Percentiles rank a stretch among this genome's conserved stretches.
Conservation (phyloP, 2,329 filamentous ascomycete genomes). For the Ceratocystis huliohia region DNA sequence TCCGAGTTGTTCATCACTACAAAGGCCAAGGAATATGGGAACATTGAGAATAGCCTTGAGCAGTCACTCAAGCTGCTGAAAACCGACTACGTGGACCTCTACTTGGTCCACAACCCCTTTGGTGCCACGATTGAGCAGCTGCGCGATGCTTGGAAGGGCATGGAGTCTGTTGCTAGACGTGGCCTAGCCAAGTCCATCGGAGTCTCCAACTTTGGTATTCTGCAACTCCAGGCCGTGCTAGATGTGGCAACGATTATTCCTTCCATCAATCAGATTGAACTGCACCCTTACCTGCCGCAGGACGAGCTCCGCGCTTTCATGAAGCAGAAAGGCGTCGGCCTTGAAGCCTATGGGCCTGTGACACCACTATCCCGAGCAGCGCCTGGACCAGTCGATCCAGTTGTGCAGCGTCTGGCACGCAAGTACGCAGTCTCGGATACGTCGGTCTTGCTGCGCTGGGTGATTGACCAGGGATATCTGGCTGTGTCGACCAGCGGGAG, state of each 20-base stretch:
- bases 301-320: slow-evolving; percentile 44
- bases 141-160: slow-evolving; percentile 27
- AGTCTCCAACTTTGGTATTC: slow-evolving; percentile 39
- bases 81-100: slow-evolving; percentile 41
- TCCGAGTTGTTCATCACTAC: slow-evolving; percentile 40
- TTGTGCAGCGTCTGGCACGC: background rate
- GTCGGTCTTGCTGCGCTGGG: slow-evolving; percentile 5
- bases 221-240: slow-evolving; percentile 33
- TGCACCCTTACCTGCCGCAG: slow-evolving; percentile 55
- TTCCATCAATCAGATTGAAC: slow-evolving; percentile 56
- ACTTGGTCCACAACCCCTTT: slow-evolving; percentile 37
- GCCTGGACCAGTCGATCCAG: background rate
- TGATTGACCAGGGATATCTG: slow-evolving; percentile 14
- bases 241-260: slow-evolving; percentile 42
- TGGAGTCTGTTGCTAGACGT: slow-evolving; percentile 30
- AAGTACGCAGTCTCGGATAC: slow-evolving; percentile 9
- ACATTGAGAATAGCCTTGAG: slow-evolving; percentile 38
- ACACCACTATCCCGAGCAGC: background rate
- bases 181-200: slow-evolving; percentile 37
- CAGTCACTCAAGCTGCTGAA: slow-evolving; percentile 38
- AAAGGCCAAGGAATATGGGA: slow-evolving; percentile 36
- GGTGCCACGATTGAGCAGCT: slow-evolving; percentile 15
- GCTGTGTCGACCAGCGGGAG: slow-evolving; percentile 21
- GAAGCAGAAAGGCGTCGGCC: slow-evolving; percentile 43
- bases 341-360: slow-evolving; percentile 51